Evolutionary conservation across 176 grass and related monocot species (phyloP).

Genomic region (Eragrostis nindensis): DNA sequence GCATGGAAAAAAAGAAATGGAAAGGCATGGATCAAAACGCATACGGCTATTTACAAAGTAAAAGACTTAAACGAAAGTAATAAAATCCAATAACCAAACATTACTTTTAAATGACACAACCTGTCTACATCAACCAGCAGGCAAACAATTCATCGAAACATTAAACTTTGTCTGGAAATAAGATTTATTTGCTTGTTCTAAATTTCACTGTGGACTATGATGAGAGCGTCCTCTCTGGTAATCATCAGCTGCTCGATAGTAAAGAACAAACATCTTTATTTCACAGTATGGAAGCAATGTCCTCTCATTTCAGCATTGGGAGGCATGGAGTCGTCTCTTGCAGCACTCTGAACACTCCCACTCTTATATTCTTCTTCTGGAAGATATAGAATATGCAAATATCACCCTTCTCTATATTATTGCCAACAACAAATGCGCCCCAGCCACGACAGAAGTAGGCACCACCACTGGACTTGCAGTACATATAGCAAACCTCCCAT

Average conservation of each 20-base stretch:
- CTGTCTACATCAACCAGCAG: neutral
- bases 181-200: neutral
- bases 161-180: neutral
- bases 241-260: neutral
- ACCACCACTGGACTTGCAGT: neutral
- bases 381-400: neutral
- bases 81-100: no score
- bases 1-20: no score
- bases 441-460: neutral
- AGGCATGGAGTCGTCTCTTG: neutral
- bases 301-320: neutral
- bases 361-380: neutral
- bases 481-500: neutral
- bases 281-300: neutral
- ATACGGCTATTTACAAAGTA: no score
- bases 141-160: neutral
- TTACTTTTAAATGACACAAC: no score
- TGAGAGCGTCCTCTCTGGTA: neutral
- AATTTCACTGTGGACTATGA: neutral
- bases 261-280: neutral
- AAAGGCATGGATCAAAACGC: no score
- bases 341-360: neutral
- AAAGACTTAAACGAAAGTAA: no score
- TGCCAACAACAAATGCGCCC: neutral
- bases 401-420: neutral